Evolutionary conservation across 202 grass and related monocot species (phyloP).

Genomic region (Eragrostis tef): DNA sequence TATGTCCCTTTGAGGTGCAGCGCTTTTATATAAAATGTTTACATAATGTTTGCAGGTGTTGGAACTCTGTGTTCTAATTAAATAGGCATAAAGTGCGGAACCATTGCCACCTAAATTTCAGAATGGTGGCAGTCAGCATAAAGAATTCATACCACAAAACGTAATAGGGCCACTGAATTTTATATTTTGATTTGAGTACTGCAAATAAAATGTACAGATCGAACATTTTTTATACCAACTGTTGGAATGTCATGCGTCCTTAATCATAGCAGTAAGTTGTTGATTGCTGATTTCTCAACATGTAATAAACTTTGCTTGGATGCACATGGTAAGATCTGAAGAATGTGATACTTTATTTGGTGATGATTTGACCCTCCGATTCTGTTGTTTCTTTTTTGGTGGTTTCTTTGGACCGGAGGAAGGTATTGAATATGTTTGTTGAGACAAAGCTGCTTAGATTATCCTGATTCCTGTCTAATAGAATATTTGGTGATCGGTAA

Average conservation of each 20-base stretch:
- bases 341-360: conserved; percentile 32
- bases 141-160: neutral
- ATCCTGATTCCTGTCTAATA: neutral
- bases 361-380: conserved; percentile 42
- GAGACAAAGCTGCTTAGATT: conserved; percentile 1
- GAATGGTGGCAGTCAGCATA: neutral
- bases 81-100: neutral
- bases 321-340: conserved; percentile 42
- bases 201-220: neutral
- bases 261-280: conserved; percentile 29
- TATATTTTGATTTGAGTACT: neutral
- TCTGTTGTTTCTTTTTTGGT: neutral
- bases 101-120: neutral
- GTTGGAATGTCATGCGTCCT: neutral
- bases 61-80: neutral
- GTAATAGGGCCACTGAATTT: neutral
- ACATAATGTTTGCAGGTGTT: too few species aligned
- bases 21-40: too few species aligned
- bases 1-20: too few species aligned
- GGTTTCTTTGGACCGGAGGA: conserved; percentile 20
- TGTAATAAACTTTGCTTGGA: conserved; percentile 31
- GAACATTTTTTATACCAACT: conserved; percentile 3
- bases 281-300: neutral
- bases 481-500: conserved; percentile 9
- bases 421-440: neutral